Evolutionary conservation across 768 basidiomycete genomes (phyloP), one percentile per base, ranked within the genome.

Genomic region (Sarcodon sp.): DNA sequence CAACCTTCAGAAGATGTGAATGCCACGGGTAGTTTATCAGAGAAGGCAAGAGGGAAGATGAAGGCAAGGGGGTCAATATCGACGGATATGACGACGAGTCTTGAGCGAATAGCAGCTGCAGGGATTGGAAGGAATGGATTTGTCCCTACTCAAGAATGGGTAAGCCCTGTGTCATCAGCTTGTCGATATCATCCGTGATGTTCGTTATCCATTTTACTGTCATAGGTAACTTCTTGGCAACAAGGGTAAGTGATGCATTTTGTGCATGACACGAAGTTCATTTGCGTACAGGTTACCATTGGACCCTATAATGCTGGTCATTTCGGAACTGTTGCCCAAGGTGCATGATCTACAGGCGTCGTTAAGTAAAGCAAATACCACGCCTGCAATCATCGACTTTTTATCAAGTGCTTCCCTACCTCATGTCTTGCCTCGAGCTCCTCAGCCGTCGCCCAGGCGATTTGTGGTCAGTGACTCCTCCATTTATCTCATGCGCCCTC

Each of bases 61-160:
- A 76, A 76, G 54, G 87, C 82, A 55, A 74, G 83, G 33, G 66
- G 76, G 21, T 80, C 71, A n/a, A 69, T 72, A 33, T 67, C 78
- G 21, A 68, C 75, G 46, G 68, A 69, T 49, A 69, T 65, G 49
- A 72, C 71, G 44, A 67, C 64, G 36, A 74, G 75, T 48, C 59
- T 83, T 44, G 84, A 89, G 50, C 75, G 77, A 32, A 64, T 78
- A 18, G 79, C 83, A n/a, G 71, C 76, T 32, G 69, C 70, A 13
- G 81, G 79, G 10, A 76, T 93, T 13, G 91, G 91, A 31, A 73
- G 85, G 54, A 93, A 90, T 61, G 89, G 91, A 3, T 99, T 97
- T 64, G 71, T 93, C 7, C 92, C 96, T 9, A 96, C 91, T 3
- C 89, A 96, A 61, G 90, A 91, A 77, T 99, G 96, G 94, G 91